Evolutionary conservation across 768 basidiomycete species (phyloP), one percentile per base, ranked within the genome.

Genomic region (Pisolithus orientalis): DNA sequence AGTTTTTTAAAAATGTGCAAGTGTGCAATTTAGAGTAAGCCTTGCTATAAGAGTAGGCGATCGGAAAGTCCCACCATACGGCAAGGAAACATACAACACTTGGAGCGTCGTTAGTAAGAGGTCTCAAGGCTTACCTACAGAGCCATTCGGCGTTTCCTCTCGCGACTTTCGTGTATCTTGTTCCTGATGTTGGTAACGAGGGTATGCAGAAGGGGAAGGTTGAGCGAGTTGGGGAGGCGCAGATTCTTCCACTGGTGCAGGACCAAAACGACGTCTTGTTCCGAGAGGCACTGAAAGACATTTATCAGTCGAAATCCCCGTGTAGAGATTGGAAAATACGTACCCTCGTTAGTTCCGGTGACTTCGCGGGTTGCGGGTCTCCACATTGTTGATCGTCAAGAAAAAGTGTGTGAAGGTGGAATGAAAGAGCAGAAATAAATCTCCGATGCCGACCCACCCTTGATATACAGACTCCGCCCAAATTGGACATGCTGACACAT

Each of bases 291-390:
- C 86, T 84, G 57, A 57, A 58, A 44, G 51, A 49, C 10, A 61
- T 53, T 55, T 63, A n/a, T 56, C 32, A 53, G 55, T 40, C 31
- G 17, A 17, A n/a, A 39, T 47, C 54, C 53, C 39, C 42, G 38
- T 42, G 1, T 21, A 21, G 34, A 16, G 48, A 39, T 38, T 39
- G 50, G 17, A 44, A n/a, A n/a, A 42, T 31, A 71, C 82, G 61
- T 38, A 90, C 92, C 87, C 43, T 95, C 93, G 61, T 96, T 96
- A 21, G 93, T 94, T 52, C 93, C 94, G 38, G 90, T 90, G 28
- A 94, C 87, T 71, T 91, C 86, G 59, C 84, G 84, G 52, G 90
- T 90, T 57, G 90, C 88, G 52, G 89, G 89, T 71, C 84, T 85
- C 88, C 90, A 92, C 90, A 92, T 90, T 57, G 58, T 65, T 70